Percentiles rank a stretch among this genome's conserved stretches.
phyloP scores from a whole-genome alignment of 495 filamentous ascomycete genomes.

The Margaritispora aquatica region DNA sequence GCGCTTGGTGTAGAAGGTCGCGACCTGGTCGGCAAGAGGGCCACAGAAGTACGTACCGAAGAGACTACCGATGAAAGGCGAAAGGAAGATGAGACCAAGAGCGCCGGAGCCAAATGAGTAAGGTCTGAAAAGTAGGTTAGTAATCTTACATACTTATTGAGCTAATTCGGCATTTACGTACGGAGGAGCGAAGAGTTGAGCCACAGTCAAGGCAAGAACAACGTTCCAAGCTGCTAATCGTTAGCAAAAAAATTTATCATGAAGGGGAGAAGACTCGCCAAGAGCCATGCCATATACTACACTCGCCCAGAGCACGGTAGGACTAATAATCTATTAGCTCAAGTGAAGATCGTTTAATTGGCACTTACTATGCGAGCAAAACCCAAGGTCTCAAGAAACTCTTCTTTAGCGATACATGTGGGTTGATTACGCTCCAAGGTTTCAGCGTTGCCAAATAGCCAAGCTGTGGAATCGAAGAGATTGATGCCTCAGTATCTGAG shows the following conservation, averaged over 20 bases:
- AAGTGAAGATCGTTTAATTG: background rate
- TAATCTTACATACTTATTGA: background rate
- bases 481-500: background rate
- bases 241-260: background rate
- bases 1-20: slow-evolving; percentile 46
- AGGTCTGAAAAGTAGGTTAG: slow-evolving; percentile 1
- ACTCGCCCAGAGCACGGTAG: background rate
- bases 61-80: slow-evolving; percentile 39
- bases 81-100: slow-evolving; percentile 34
- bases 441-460: background rate
- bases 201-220: slow-evolving; percentile 5
- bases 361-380: background rate
- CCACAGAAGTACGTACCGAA: slow-evolving; percentile 54
- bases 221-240: slow-evolving; percentile 4
- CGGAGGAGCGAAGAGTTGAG: slow-evolving; percentile 9
- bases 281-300: background rate
- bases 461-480: background rate
- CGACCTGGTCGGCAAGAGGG: slow-evolving; percentile 52
- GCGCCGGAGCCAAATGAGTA: slow-evolving; percentile 7
- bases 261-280: background rate
- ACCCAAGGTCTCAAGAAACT: background rate
- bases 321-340: background rate
- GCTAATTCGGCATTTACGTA: background rate
- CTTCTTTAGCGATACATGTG: background rate
- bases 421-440: background rate